Percentiles rank a stretch among this genome's conserved stretches.
phyloP scores from a whole-genome alignment of 495 filamentous ascomycete species.

The Amniculicola lignicola region DNA sequence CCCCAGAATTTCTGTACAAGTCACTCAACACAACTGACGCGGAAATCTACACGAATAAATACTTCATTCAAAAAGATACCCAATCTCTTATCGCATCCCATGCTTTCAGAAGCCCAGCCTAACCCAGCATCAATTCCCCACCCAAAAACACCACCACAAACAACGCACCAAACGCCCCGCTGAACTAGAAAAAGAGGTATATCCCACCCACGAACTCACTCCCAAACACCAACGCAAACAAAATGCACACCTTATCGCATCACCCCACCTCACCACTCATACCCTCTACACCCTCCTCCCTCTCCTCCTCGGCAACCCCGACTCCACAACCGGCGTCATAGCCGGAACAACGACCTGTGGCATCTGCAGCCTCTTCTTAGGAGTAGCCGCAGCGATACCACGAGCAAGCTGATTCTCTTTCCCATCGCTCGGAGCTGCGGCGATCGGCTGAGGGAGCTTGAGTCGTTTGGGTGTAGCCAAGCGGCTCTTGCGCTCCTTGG shows the following conservation, averaged over 20 bases:
- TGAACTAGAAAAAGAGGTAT: not conserved
- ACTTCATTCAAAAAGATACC: too few species aligned
- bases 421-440: conserved; percentile 11
- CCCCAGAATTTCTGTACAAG: too few species aligned
- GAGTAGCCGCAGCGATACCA: conserved; percentile 1
- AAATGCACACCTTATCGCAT: not conserved
- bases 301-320: conserved; percentile 27
- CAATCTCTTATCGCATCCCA: too few species aligned
- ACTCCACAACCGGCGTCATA: conserved; percentile 15
- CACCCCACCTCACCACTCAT: not conserved
- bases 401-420: conserved; percentile 23
- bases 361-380: conserved; percentile 21
- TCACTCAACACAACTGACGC: too few species aligned
- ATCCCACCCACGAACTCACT: not conserved
- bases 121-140: too few species aligned
- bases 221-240: not conserved
- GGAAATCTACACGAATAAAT: too few species aligned
- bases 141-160: not conserved
- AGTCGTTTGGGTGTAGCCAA: conserved; percentile 28
- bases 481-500: conserved; percentile 29
- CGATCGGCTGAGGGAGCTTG: conserved; percentile 13
- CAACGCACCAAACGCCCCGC: not conserved
- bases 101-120: too few species aligned
- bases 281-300: conserved; percentile 11
- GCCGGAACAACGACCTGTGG: conserved; percentile 11